Percentiles rank a stretch among this genome's conserved stretches.
These are phyloP conservation scores for Plasmodium coatneyi DNA, from an alignment of 169 alveolate species.

Conservation along the genomic window DNA sequence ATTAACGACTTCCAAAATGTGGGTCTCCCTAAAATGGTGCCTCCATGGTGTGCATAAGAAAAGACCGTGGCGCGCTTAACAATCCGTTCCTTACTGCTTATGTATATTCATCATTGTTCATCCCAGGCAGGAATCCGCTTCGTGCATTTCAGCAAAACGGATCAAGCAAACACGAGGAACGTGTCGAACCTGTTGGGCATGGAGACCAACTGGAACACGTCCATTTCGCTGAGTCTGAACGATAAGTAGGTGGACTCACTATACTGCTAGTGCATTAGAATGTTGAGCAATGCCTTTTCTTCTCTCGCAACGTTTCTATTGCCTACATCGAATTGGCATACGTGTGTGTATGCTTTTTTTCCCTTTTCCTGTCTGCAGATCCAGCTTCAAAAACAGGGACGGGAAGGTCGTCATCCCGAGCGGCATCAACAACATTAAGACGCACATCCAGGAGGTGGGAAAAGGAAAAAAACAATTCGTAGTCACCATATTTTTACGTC, in stretches of 20 bases:
- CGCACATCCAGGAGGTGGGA: conserved; percentile 73
- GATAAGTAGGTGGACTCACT: conserved; percentile 13
- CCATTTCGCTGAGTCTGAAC: conserved; percentile 79
- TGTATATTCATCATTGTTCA: neutral
- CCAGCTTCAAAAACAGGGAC: conserved; percentile 66
- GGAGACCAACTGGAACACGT: conserved; percentile 88
- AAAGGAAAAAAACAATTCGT: neutral
- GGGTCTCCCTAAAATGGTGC: neutral
- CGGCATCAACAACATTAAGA: conserved; percentile 77
- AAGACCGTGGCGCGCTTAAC: neutral
- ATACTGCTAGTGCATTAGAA: neutral
- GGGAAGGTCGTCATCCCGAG: conserved; percentile 79
- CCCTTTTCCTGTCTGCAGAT: neutral
- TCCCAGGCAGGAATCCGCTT: conserved; percentile 83
- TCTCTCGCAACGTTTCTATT: neutral
- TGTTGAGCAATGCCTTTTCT: neutral
- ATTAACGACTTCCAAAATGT: conserved; percentile 53
- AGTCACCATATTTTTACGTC: neutral
- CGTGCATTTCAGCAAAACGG: conserved; percentile 83
- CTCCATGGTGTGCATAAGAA: neutral
- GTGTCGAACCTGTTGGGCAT: conserved; percentile 83
- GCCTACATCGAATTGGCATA: neutral
- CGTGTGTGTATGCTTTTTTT: neutral
- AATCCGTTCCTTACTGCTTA: neutral
- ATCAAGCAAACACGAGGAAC: conserved; percentile 80